A percentile compares a stretch with the other conserved stretches of the same genome.
Conservation (phyloP, 208 protist genomes). For the Leishmania tropica region DNA sequence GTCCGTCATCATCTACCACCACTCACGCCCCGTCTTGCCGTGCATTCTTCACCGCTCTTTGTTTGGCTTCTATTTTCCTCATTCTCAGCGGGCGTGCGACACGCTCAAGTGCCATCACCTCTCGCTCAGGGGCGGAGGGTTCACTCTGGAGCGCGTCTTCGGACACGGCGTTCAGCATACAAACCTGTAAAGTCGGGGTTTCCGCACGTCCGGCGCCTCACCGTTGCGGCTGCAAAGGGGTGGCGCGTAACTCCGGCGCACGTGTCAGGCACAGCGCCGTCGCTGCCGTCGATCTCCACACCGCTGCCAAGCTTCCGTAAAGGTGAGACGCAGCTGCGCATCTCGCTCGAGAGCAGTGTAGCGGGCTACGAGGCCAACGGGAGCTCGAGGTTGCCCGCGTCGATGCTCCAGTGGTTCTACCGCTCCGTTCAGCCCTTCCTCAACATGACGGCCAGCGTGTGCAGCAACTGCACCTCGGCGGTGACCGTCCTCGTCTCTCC, state of each 20-base stretch:
- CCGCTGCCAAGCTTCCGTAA: neutral
- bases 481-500: constrained; percentile 3
- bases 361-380: neutral
- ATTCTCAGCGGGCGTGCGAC: neutral
- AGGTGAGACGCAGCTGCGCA: neutral
- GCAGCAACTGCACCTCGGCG: constrained; percentile 14
- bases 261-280: neutral
- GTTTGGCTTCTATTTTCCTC: neutral
- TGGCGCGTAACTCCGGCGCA: neutral
- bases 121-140: neutral
- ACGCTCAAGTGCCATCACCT: neutral
- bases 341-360: neutral
- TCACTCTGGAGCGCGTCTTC: neutral
- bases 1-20: neutral
- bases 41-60: neutral
- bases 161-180: neutral
- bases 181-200: neutral
- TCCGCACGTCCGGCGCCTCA: neutral
- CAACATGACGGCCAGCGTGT: neutral
- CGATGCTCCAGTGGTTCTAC: constrained; percentile 15
- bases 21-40: no score
- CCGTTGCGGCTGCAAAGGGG: neutral
- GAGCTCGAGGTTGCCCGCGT: constrained; percentile 11
- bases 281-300: neutral
- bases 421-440: constrained; percentile 5